phyloP scores from a whole-genome alignment of 306 rosid genomes.

The Rosa multiflora region DNA sequence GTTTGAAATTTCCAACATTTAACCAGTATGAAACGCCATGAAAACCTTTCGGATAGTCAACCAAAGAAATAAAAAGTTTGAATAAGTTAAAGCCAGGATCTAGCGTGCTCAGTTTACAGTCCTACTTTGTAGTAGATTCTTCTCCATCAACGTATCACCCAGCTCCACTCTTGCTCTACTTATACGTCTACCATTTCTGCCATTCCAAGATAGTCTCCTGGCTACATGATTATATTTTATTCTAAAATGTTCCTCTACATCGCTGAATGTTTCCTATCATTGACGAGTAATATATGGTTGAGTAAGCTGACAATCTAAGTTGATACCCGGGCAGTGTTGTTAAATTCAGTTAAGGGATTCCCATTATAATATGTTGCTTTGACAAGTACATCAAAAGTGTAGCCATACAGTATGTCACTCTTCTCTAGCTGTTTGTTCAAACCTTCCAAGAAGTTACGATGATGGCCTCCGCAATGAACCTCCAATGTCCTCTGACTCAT shows the following conservation, averaged over 20 bases:
- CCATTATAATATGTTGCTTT: slow-evolving; percentile 88
- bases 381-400: slow-evolving; percentile 80
- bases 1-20: background rate
- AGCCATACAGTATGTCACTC: slow-evolving; percentile 73
- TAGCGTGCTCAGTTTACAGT: too few species aligned
- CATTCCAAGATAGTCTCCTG: background rate
- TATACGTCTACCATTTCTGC: too few species aligned
- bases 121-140: too few species aligned
- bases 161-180: too few species aligned
- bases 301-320: slow-evolving; percentile 20
- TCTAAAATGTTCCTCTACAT: background rate
- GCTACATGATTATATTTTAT: background rate
- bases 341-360: slow-evolving; percentile 84
- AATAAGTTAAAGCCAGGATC: background rate
- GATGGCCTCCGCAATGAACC: slow-evolving; percentile 81
- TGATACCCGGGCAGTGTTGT: slow-evolving; percentile 88
- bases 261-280: background rate
- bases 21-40: background rate
- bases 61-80: background rate
- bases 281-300: background rate
- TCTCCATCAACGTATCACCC: too few species aligned
- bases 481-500: slow-evolving; percentile 79
- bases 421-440: slow-evolving; percentile 78
- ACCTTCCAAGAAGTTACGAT: slow-evolving; percentile 60
- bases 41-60: background rate